Conservation (phyloP, 306 rosid genomes). For the Lotus japonicus region DNA sequence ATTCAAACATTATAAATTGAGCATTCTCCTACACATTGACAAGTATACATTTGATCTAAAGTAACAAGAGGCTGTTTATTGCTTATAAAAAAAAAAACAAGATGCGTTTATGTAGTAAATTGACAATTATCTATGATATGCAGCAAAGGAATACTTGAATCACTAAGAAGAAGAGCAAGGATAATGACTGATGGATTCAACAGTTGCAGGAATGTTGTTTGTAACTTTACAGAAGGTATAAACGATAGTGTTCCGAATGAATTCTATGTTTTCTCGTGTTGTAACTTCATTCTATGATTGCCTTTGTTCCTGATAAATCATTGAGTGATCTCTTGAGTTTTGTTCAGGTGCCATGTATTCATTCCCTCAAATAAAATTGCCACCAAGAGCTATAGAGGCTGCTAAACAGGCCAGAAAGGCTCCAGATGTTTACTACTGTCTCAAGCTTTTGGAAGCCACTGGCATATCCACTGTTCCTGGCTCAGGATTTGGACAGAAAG, state of each 20-base stretch:
- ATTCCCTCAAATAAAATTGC: conserved; percentile 90
- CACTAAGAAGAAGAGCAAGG: conserved; percentile 89
- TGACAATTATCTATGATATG: conserved; percentile 22
- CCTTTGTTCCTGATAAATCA: background rate
- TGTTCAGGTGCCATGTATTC: conserved; percentile 97
- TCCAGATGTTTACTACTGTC: conserved; percentile 93
- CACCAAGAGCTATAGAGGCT: conserved; percentile 74
- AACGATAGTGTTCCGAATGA: background rate
- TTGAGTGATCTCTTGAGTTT: conserved; percentile 14
- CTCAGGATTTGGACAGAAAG: conserved; percentile 98
- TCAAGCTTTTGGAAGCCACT: conserved; percentile 92
- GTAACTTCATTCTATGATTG: background rate
- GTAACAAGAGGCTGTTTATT: background rate
- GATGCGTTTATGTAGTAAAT: conserved; percentile 11
- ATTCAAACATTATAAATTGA: background rate
- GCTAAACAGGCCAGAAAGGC: conserved; percentile 86
- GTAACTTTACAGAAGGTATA: conserved; percentile 98
- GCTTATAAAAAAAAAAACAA: too few species aligned
- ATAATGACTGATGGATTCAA: conserved; percentile 98
- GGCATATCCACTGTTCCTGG: conserved; percentile 99
- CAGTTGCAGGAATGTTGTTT: conserved; percentile 94
- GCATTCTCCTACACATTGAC: background rate
- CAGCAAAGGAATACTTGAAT: conserved; percentile 89
- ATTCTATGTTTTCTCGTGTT: background rate
- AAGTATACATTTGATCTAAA: background rate